phyloP scores from a whole-genome alignment of 805 yeast genomes.

The Barnettozyma californica region DNA sequence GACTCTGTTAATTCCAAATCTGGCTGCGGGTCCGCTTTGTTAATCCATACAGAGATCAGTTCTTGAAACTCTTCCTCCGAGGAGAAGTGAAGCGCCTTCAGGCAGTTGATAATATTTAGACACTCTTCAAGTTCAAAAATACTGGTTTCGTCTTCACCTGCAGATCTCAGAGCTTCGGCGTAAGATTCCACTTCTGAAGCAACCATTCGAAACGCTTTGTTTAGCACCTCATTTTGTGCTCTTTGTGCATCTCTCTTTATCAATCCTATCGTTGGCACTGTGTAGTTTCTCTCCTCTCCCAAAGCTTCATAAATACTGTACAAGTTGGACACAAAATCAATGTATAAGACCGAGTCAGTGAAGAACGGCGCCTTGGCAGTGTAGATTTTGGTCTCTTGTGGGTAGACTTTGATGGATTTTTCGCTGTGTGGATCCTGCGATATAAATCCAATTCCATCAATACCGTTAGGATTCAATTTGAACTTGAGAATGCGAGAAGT shows the following conservation, averaged over 20 bases:
- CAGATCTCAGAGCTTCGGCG: conserved; percentile 28
- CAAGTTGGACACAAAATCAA: conserved; percentile 41
- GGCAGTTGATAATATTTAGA: conserved; percentile 49
- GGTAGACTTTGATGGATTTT: conserved; percentile 25
- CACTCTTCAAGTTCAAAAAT: conserved; percentile 39
- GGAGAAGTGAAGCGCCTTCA: conserved; percentile 46
- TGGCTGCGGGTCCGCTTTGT: conserved; percentile 65
- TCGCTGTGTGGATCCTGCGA: conserved; percentile 26
- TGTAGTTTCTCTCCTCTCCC: conserved; percentile 38
- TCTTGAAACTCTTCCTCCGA: conserved; percentile 30
- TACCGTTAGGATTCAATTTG: conserved; percentile 41
- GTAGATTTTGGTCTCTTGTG: conserved; percentile 37
- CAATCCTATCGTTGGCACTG: conserved; percentile 36
- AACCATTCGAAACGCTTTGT: conserved; percentile 31
- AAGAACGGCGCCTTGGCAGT: conserved; percentile 37
- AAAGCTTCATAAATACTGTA: conserved; percentile 50
- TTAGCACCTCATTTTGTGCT: conserved; percentile 33
- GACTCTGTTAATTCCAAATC: conserved; percentile 43
- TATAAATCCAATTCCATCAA: conserved; percentile 36
- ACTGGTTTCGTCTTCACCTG: conserved; percentile 26
- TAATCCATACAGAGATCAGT: conserved; percentile 57
- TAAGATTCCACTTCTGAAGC: conserved; percentile 30
- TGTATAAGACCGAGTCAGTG: conserved; percentile 37
- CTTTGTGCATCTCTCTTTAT: conserved; percentile 28
- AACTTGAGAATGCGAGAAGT: conserved; percentile 36